These are phyloP conservation scores for Macroventuria anomochaeta DNA, from an alignment of 2,329 filamentous ascomycete species.

Conservation along the genomic window DNA sequence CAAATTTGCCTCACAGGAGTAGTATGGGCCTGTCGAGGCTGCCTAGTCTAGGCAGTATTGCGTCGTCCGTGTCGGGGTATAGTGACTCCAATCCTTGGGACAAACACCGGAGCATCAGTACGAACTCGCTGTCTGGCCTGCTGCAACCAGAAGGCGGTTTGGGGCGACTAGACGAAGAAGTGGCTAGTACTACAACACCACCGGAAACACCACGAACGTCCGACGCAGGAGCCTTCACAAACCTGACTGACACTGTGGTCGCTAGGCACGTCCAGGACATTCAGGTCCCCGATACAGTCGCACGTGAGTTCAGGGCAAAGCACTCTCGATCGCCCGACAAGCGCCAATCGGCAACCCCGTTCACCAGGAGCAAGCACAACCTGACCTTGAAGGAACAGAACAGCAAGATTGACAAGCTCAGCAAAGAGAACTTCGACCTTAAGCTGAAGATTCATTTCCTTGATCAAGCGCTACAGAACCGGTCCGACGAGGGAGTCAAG, in stretches of 20 bases:
- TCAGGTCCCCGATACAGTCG: conserved; percentile 86
- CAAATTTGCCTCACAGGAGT: conserved; percentile 48
- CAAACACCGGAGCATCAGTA: conserved; percentile 51
- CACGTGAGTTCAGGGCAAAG: conserved; percentile 82
- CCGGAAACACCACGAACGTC: conserved; percentile 74
- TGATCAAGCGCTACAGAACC: conserved; percentile 88
- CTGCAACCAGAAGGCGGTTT: conserved; percentile 55
- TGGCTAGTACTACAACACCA: conserved; percentile 53
- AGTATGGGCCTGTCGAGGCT: conserved; percentile 71
- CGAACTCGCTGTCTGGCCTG: conserved; percentile 42
- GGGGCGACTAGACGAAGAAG: conserved; percentile 67
- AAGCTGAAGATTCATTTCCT: conserved; percentile 82
- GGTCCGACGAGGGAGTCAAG: conserved; percentile 94
- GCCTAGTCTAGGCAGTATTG: conserved; percentile 88
- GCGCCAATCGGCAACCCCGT: conserved; percentile 49
- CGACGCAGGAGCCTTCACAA: conserved; percentile 61
- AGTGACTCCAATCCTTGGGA: conserved; percentile 54
- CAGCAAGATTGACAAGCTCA: conserved; percentile 92
- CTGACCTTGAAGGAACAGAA: conserved; percentile 96
- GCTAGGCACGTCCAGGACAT: conserved; percentile 88
- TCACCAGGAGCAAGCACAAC: conserved; percentile 51
- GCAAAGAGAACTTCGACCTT: conserved; percentile 96
- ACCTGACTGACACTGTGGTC: conserved; percentile 82
- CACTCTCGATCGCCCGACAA: conserved; percentile 70
- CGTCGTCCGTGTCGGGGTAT: conserved; percentile 70